These are phyloP conservation scores for Daucus carota DNA, from an alignment of 129 eudicot species.

Conservation along the genomic window DH1_v3.0 NC_030388.2:11955501-11956000, in stretches of 20 bases:
- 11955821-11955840: constrained; percentile 40
- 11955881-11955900: constrained; percentile 53
- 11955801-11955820: constrained; percentile 49
- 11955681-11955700: constrained; percentile 52
- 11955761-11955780: constrained; percentile 46
- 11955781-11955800: constrained; percentile 45
- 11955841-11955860: constrained; percentile 75
- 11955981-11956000: constrained; percentile 73
- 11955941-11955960: constrained; percentile 51
- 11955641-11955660: constrained; percentile 63
- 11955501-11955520: not conserved
- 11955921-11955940: constrained; percentile 45
- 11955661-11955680: constrained; percentile 52
- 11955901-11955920: constrained; percentile 45
- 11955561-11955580: constrained; percentile 41
- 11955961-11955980: constrained; percentile 63
- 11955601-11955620: constrained; percentile 71
- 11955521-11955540: not conserved
- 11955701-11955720: constrained; percentile 34
- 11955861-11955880: constrained; percentile 69
- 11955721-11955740: constrained; percentile 6
- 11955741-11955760: constrained; percentile 25
- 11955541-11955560: constrained; percentile 28
- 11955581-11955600: constrained; percentile 49
- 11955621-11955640: constrained; percentile 43